A percentile compares a stretch with the other conserved stretches of the same genome.
Conservation (phyloP, 225 moss, liverwort and hornwort genomes). For the Physcomitrium patens region DNA sequence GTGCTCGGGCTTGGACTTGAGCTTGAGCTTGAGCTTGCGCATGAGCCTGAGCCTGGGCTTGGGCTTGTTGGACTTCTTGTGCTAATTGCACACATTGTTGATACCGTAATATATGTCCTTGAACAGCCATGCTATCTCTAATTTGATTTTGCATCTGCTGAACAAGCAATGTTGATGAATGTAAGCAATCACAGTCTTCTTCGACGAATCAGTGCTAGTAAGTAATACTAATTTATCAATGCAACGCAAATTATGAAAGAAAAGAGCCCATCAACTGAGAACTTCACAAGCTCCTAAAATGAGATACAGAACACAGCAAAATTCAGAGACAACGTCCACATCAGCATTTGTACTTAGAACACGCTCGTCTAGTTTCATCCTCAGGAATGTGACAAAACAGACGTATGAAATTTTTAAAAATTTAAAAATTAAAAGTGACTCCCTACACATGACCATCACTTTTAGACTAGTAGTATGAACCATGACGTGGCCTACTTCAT, state of each 20-base stretch:
- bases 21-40: conserved; percentile 40
- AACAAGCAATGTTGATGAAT: conserved; percentile 1
- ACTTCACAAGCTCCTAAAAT: conserved; percentile 11
- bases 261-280: background rate
- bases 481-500: background rate
- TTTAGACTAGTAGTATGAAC: background rate
- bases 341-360: background rate
- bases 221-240: background rate
- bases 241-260: conserved; percentile 6
- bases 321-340: background rate
- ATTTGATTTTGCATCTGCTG: conserved; percentile 72
- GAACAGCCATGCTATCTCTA: conserved; percentile 69
- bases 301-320: background rate
- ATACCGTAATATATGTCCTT: conserved; percentile 70
- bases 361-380: background rate
- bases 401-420: too few relatives aligned
- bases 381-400: conserved; percentile 1
- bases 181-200: background rate
- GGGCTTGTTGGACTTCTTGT: conserved; percentile 53
- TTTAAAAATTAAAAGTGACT: background rate
- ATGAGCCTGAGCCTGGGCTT: conserved; percentile 37
- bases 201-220: background rate
- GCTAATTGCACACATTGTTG: conserved; percentile 77
- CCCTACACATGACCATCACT: background rate
- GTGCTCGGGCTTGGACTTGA: conserved; percentile 38